Evolutionary conservation across 2,329 filamentous ascomycete species (phyloP).

Genomic region (Aspergillus aculeatus): DNA sequence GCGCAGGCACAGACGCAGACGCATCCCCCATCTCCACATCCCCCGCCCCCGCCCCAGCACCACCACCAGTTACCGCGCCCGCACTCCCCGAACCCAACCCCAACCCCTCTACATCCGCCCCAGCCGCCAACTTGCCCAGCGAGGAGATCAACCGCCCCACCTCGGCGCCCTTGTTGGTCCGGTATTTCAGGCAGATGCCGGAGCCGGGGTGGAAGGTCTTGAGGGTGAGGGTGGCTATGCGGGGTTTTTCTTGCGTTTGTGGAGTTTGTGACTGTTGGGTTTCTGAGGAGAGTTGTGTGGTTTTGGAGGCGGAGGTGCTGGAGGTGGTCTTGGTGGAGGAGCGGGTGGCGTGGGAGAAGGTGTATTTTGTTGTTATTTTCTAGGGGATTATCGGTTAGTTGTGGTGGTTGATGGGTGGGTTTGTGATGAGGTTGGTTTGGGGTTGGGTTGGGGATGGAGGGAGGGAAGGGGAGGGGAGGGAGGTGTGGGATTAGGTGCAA

Average conservation of each 20-base stretch:
- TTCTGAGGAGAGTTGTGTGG: slow-evolving; percentile 28
- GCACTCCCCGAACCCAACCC: slow-evolving; percentile 20
- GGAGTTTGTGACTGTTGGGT: slow-evolving; percentile 19
- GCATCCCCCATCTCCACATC: slow-evolving; percentile 38
- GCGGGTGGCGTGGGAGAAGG: slow-evolving; percentile 47
- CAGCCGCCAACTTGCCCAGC: slow-evolving; percentile 71
- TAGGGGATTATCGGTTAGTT: slow-evolving; percentile 39
- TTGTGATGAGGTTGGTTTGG: background rate
- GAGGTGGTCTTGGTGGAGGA: slow-evolving; percentile 17
- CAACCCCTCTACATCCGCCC: slow-evolving; percentile 61
- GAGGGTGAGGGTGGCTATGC: slow-evolving; percentile 70
- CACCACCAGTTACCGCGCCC: slow-evolving; percentile 23
- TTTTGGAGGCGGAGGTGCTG: slow-evolving; percentile 12
- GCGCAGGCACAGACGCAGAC: slow-evolving; percentile 19
- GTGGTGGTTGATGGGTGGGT: slow-evolving; percentile 1
- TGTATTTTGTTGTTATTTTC: slow-evolving; percentile 94
- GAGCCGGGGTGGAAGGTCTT: slow-evolving; percentile 86
- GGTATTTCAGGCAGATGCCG: slow-evolving; percentile 84
- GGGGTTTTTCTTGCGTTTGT: slow-evolving; percentile 21
- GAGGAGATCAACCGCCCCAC: slow-evolving; percentile 77
- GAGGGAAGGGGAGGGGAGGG: background rate
- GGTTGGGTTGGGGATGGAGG: background rate
- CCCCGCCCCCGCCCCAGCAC: slow-evolving; percentile 15
- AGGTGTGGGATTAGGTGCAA: background rate
- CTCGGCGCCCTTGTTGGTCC: slow-evolving; percentile 86